Base-by-base conservation (phyloP, 805 yeast species). In the Saccharomycopsis capsularis region DNA sequence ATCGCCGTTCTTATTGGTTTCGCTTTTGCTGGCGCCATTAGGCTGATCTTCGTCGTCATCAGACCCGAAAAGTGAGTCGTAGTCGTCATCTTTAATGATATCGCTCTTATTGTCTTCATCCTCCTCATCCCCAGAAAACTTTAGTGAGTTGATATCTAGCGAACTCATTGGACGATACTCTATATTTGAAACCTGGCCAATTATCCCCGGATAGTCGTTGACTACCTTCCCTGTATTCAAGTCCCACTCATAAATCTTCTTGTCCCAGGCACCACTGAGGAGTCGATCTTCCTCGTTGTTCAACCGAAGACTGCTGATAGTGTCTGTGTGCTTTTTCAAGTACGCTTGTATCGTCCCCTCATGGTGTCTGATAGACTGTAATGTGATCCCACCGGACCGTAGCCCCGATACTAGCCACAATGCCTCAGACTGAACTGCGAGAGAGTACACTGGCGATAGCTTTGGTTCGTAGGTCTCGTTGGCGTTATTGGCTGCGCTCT, bases 191-290 rank as follows among this genome's bases (percentile, higher is more conserved):
- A 91, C 70, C 61, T 93, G 97, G 2, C 96, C 93, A 0, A 85
- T 70, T 29, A 81, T 71, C 1, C 79, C 81, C 2, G 63, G 57
- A 59, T 71, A 87, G 24, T 71, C 63, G 11, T 71, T 71, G 2
- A 70, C 59, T 7, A 70, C 62, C 16, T 68, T 63, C 1, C 97
- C 96, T 0, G 83, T 75, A 56, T 86, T 75, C 52, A 93, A 69
- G 64, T 93, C 99, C 96, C 97, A 91, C 55, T 82, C 78, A 4
- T 79, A 63, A 1, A 91, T 74, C 19, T 75, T 69, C 63, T 78
- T 83, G 67, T 93, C 99, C 99, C 98, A 93, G 16, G 88, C 75
- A 0, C 96, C 97, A 45, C 93, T 81, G 18, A 91, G 57, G 42
- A 89, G 81, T 40, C 68, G 65, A 40, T 74, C 74, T 58, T 91